Evolutionary conservation across 2,329 filamentous ascomycete species (phyloP).

Genomic region (Pseudogymnoascus sp.): DNA sequence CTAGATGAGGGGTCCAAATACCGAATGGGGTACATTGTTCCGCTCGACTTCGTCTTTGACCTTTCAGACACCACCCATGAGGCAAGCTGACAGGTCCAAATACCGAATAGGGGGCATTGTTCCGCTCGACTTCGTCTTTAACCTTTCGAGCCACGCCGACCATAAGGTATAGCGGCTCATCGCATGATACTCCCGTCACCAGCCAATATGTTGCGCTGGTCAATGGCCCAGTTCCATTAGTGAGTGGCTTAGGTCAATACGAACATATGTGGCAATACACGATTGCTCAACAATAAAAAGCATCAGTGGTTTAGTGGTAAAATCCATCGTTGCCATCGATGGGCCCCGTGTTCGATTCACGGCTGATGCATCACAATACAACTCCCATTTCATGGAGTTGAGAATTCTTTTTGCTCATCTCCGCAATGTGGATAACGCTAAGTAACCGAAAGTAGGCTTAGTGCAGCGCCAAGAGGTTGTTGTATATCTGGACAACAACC

Average conservation of each 20-base stretch:
- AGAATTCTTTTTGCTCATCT: no score
- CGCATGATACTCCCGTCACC: neutral
- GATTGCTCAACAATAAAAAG: no score
- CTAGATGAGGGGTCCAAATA: neutral
- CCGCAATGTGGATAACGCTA: no score
- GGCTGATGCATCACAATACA: neutral
- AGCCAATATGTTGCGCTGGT: neutral
- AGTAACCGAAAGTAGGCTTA: no score
- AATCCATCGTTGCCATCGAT: slow-evolving; percentile 33
- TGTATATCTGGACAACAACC: no score
- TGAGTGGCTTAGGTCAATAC: no score
- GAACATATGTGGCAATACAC: no score
- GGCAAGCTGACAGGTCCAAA: no score
- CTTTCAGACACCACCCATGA: no score
- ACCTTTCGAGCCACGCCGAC: neutral
- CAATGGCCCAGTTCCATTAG: neutral
- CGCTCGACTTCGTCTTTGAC: neutral
- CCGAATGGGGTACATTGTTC: neutral
- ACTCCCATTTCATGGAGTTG: no score
- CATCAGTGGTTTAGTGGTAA: slow-evolving; percentile 30
- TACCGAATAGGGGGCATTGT: neutral
- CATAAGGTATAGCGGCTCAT: neutral
- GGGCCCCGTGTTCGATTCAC: slow-evolving; percentile 7
- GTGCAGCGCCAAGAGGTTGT: no score
- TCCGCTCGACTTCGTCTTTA: neutral